These are phyloP conservation scores for Cercospora nicotianae DNA, from an alignment of 2,329 filamentous ascomycete species.

Conservation along the genomic window DNA sequence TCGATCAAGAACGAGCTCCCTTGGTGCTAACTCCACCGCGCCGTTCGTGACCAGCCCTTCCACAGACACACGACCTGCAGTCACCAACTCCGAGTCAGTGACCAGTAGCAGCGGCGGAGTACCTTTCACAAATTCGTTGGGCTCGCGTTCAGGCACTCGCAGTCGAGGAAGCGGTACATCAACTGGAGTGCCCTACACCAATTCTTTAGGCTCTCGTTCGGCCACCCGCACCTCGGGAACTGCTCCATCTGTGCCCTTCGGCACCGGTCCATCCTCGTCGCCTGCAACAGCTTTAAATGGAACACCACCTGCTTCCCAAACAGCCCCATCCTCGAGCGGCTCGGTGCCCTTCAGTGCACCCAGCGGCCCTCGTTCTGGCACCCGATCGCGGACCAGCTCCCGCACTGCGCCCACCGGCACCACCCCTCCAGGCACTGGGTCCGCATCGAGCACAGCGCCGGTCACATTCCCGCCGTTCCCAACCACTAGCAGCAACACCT, in stretches of 20 bases:
- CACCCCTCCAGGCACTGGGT: slow-evolving; percentile 5
- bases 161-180: background rate
- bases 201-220: slow-evolving; percentile 6
- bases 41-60: background rate
- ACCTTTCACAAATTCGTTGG: slow-evolving; percentile 12
- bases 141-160: slow-evolving; percentile 14
- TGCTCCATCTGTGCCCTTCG: slow-evolving; percentile 9
- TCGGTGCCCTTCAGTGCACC: slow-evolving; percentile 17
- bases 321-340: slow-evolving; percentile 5
- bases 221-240: slow-evolving; percentile 8
- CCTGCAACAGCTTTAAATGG: slow-evolving; percentile 3
- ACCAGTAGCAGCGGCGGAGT: background rate
- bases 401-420: slow-evolving; percentile 16
- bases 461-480: slow-evolving; percentile 23
- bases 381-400: slow-evolving; percentile 8
- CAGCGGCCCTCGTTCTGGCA: slow-evolving; percentile 15
- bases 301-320: background rate
- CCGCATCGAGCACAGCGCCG: slow-evolving; percentile 16
- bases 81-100: background rate
- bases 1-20: slow-evolving; percentile 11
- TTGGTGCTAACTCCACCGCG: slow-evolving; percentile 1
- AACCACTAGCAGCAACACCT: slow-evolving; percentile 20
- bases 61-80: background rate
- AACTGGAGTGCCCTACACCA: slow-evolving; percentile 6
- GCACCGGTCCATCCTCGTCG: slow-evolving; percentile 7